A percentile compares a stretch with the other conserved stretches of the same genome.
Evolutionary conservation across 345 rosid species (phyloP).

Genomic region (Carallia pectinifolia): DNA sequence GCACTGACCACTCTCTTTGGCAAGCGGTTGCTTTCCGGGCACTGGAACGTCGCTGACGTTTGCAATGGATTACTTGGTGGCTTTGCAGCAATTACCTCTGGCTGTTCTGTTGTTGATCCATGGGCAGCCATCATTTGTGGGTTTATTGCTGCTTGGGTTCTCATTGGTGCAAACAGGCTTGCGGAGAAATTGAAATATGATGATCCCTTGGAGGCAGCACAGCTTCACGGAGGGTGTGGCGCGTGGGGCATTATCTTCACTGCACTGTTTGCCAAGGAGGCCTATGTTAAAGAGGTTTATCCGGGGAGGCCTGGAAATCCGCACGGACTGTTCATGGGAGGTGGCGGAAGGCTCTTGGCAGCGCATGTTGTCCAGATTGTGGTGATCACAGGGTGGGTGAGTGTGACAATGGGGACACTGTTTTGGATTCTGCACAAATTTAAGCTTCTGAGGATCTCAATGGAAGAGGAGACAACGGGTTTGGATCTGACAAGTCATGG

Average conservation of each 20-base stretch:
- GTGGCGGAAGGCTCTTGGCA: conserved; percentile 36
- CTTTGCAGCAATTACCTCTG: conserved; percentile 43
- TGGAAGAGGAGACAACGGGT: conserved; percentile 39
- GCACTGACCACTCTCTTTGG: conserved; percentile 43
- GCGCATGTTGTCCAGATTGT: conserved; percentile 40
- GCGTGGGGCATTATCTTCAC: conserved; percentile 45
- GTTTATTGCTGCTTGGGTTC: conserved; percentile 42
- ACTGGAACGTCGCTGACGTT: conserved; percentile 42
- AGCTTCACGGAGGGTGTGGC: conserved; percentile 47
- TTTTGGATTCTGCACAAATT: conserved; percentile 28
- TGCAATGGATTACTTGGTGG: conserved; percentile 48
- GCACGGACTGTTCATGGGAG: conserved; percentile 41
- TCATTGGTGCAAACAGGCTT: conserved; percentile 36
- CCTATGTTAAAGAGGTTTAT: conserved; percentile 28
- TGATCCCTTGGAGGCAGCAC: conserved; percentile 49
- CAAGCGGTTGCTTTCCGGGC: conserved; percentile 27
- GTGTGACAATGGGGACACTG: conserved; percentile 40
- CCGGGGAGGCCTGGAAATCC: conserved; percentile 35
- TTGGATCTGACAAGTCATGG: conserved; percentile 46
- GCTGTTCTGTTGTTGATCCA: conserved; percentile 42
- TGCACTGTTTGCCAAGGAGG: conserved; percentile 33
- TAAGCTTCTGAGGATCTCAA: conserved; percentile 36
- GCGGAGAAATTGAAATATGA: conserved; percentile 34
- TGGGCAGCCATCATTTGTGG: conserved; percentile 47
- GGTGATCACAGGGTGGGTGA: conserved; percentile 37